Base-by-base conservation (phyloP, 441 rosid species). In the Gossypium schwendimanii region DNA sequence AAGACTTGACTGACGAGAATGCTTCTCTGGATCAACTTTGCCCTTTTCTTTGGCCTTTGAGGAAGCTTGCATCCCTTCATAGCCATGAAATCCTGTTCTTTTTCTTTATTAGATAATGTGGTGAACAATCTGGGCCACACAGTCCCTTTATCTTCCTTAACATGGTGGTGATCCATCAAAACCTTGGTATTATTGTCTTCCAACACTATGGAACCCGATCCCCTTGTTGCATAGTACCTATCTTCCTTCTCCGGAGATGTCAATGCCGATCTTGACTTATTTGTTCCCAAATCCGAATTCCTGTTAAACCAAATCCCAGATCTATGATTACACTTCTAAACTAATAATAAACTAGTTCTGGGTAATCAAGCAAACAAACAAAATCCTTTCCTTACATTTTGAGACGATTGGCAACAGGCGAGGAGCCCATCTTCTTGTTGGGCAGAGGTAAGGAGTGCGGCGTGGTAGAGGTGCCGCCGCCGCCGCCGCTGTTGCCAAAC, bases 51-150 rank as follows among this genome's bases (percentile, higher is more conserved):
- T 20, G 98, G 98, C 80, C 97, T 80, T 70, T 88, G 97, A 73
- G 98, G 87, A 73, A 82, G 96, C 74, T 88, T 93, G 71, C 98
- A 93, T 15, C 98, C 98, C 85, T 93, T 93, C 96, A 93, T 87
- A 23, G 93, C 92, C 89, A 91, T 80, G 79, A 90, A 91, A 85
- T 91, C 97, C 76, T 89, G 97, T 81, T 93, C 98, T 81, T 91
- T 93, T 80, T 91, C 97, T 84, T 93, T 93, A 80, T 76, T 90
- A 2, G 98, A 93, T 81, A 93, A 76, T 50, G 93, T 50, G 14
- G 83, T 71, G 74, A 83, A 87, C 72, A 93, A 78, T 74, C 77
- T 91, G 18, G 97, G 97, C 97, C 97, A 91, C 50, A 87, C 93
- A 17, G 69, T 63, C 31, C 78, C 79, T 73, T 83, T 88, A 0